Conservation (phyloP, 1,139 yeast species). For the Sugiyamaella novakii region DNA sequence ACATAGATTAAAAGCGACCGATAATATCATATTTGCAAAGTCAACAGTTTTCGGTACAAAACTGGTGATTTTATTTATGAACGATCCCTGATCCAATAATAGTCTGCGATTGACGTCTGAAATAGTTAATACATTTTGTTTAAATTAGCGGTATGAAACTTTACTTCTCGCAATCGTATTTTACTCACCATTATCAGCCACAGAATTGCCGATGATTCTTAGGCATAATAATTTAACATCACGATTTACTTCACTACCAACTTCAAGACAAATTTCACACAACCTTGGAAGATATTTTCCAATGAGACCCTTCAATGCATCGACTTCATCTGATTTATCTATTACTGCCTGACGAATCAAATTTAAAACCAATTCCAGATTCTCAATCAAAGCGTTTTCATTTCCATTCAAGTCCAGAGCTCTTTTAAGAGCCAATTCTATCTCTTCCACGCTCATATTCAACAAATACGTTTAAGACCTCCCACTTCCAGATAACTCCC, state of each 20-base stretch:
- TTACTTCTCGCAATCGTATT: too few relatives aligned
- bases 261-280: background rate
- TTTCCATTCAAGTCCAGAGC: background rate
- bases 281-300: slow-evolving; percentile 1
- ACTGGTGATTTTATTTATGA: slow-evolving; percentile 1
- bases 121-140: background rate
- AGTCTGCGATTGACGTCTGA: slow-evolving; percentile 11
- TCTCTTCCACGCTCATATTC: background rate
- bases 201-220: slow-evolving; percentile 30
- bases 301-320: background rate
- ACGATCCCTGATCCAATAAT: background rate
- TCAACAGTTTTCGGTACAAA: background rate
- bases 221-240: slow-evolving; percentile 11
- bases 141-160: too few relatives aligned
- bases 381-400: background rate
- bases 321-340: background rate
- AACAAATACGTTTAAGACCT: too few relatives aligned
- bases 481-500: too few relatives aligned
- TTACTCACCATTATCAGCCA: slow-evolving; percentile 29
- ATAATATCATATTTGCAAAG: slow-evolving; percentile 2
- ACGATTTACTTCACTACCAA: background rate
- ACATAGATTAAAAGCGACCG: slow-evolving; percentile 20
- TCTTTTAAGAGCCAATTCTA: background rate
- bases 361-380: slow-evolving; percentile 6
- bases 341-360: slow-evolving; percentile 6